These are phyloP conservation scores for Spizellomyces punctatus DNA, from an alignment of 192 early-diverging fungal species.

Conservation along the genomic window DNA sequence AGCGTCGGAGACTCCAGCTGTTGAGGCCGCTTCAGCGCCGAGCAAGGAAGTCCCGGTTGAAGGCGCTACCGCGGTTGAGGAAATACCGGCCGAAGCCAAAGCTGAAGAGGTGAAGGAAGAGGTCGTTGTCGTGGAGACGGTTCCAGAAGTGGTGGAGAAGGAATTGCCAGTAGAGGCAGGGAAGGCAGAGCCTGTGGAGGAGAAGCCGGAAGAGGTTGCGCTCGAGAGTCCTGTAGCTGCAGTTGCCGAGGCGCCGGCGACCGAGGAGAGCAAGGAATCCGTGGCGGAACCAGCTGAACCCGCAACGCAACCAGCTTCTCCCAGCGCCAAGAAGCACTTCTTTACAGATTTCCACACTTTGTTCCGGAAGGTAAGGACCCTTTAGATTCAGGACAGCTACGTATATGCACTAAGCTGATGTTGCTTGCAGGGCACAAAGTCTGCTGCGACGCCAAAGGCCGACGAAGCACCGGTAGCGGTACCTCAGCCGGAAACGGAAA, in stretches of 20 bases:
- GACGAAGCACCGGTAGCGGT: slow-evolving; percentile 2
- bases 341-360: neutral
- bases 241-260: neutral
- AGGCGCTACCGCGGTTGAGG: too few species aligned
- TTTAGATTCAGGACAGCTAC: neutral
- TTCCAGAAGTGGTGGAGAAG: neutral
- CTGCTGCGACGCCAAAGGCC: neutral
- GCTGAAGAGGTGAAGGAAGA: too few species aligned
- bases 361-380: neutral
- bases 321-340: neutral
- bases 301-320: neutral
- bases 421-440: neutral
- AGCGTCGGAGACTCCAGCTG: neutral
- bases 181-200: neutral
- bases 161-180: neutral
- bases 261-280: neutral
- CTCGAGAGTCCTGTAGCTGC: neutral
- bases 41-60: too few species aligned
- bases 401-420: too few species aligned
- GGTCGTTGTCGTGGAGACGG: neutral
- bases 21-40: too few species aligned
- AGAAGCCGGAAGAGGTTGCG: neutral
- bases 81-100: too few species aligned
- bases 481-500: neutral
- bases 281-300: neutral